Conservation (phyloP, 2,329 filamentous ascomycete species). For the Parascedosporium putredinis region DNA sequence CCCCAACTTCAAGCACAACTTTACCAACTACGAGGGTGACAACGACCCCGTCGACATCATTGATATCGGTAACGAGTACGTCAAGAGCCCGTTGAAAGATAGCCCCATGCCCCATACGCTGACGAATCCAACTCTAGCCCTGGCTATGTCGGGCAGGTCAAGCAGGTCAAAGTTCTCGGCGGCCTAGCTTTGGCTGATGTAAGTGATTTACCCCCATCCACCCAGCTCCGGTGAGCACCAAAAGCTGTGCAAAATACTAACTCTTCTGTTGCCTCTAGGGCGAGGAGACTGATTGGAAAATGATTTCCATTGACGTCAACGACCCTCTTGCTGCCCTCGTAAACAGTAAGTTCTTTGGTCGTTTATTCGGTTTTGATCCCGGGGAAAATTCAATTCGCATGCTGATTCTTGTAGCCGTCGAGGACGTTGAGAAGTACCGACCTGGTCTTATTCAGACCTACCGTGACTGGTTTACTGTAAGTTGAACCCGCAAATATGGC, state of each 20-base stretch:
- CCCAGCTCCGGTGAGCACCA: too few relatives aligned
- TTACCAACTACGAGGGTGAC: constrained; percentile 26
- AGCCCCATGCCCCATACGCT: too few relatives aligned
- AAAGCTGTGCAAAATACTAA: too few relatives aligned
- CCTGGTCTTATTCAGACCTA: constrained; percentile 24
- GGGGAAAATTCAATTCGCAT: too few relatives aligned
- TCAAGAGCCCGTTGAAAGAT: too few relatives aligned
- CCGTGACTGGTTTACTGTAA: constrained; percentile 28
- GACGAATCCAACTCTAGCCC: constrained; percentile 10
- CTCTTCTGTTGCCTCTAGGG: constrained; percentile 17
- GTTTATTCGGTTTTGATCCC: too few relatives aligned
- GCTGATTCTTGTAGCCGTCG: constrained; percentile 19
- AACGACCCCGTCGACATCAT: constrained; percentile 33
- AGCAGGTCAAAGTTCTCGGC: constrained; percentile 31
- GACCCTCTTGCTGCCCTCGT: constrained; percentile 26
- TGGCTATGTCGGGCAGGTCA: constrained; percentile 26
- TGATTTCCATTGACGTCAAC: constrained; percentile 26
- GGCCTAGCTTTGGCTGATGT: constrained; percentile 29
- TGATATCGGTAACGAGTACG: constrained; percentile 25
- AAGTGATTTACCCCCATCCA: constrained; percentile 4
- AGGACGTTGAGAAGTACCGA: constrained; percentile 28
- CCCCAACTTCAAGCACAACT: constrained; percentile 27
- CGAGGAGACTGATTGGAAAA: constrained; percentile 29
- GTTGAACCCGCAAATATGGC: constrained; percentile 6
- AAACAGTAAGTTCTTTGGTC: constrained; percentile 18